Evolutionary conservation across 371 early-diverging fungal genomes (phyloP).

Genomic region (Sporodiniella umbellata): DNA sequence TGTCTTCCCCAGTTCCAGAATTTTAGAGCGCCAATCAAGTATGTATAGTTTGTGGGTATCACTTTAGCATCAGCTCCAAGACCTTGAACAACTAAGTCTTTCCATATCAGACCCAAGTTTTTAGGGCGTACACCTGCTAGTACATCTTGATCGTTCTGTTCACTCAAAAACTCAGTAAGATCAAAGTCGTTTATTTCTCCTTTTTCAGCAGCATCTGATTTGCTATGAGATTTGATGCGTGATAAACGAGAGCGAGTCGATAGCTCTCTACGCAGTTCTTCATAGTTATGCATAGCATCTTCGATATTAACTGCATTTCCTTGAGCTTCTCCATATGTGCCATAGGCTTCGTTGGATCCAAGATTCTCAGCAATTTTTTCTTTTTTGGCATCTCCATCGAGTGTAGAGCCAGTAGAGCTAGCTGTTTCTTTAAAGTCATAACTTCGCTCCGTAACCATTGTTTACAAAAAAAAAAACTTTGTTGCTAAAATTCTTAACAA

Average conservation of each 20-base stretch:
- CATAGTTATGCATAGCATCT: slow-evolving; percentile 39
- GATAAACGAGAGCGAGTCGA: slow-evolving; percentile 37
- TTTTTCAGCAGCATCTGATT: slow-evolving; percentile 13
- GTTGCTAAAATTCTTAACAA: too few relatives aligned
- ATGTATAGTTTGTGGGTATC: slow-evolving; percentile 12
- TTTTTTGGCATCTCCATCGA: too few relatives aligned
- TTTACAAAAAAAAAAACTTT: too few relatives aligned
- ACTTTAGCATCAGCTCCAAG: slow-evolving; percentile 31
- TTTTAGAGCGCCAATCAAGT: slow-evolving; percentile 3
- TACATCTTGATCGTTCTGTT: slow-evolving; percentile 12
- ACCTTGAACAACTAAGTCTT: slow-evolving; percentile 38
- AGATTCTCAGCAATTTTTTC: too few relatives aligned
- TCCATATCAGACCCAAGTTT: slow-evolving; percentile 46
- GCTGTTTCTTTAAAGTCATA: too few relatives aligned
- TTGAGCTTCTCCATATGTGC: slow-evolving; percentile 37
- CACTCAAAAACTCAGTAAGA: slow-evolving; percentile 22
- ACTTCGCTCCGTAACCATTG: too few relatives aligned
- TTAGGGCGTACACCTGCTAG: slow-evolving; percentile 42
- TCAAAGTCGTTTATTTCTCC: slow-evolving; percentile 25
- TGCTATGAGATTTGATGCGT: slow-evolving; percentile 14
- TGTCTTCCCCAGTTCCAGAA: slow-evolving; percentile 32
- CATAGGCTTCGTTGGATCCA: neutral
- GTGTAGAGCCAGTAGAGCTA: too few relatives aligned
- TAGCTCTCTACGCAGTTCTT: slow-evolving; percentile 43
- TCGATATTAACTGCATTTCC: slow-evolving; percentile 49